phyloP scores from a whole-genome alignment of 169 alveolate species.

The Plasmodium ovale region DNA sequence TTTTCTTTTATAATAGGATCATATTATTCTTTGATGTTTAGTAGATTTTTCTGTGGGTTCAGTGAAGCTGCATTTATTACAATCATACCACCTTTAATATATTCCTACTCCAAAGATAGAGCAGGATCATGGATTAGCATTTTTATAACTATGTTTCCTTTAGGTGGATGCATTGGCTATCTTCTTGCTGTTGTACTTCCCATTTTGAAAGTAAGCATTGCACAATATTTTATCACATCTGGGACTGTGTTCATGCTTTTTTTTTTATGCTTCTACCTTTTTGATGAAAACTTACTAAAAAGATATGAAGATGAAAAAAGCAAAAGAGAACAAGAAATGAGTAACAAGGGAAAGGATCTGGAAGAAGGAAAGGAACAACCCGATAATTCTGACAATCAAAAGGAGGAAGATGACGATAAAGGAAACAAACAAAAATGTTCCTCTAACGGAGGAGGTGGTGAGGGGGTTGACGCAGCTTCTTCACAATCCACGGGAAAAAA shows the following conservation, averaged over 20 bases:
- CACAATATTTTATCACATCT: conserved; percentile 24
- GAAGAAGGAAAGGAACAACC: too few species aligned
- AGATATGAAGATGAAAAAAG: conserved; percentile 40
- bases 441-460: too few species aligned
- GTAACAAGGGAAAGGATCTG: background rate
- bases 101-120: conserved; percentile 49
- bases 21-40: conserved; percentile 50
- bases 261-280: conserved; percentile 5
- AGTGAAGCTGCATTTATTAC: conserved; percentile 70
- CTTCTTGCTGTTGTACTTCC: conserved; percentile 29
- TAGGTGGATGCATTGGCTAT: conserved; percentile 44
- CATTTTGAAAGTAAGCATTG: background rate
- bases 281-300: conserved; percentile 36
- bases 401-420: too few species aligned
- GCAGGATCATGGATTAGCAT: conserved; percentile 71
- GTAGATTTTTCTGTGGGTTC: conserved; percentile 63
- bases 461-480: too few species aligned
- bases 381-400: too few species aligned
- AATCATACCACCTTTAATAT: conserved; percentile 39
- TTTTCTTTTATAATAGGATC: conserved; percentile 36
- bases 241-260: background rate
- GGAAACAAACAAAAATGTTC: background rate
- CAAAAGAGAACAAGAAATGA: background rate
- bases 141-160: conserved; percentile 42
- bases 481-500: too few species aligned